A percentile compares a stretch with the other conserved stretches of the same genome.
These are phyloP conservation scores for Zizania palustris DNA, from an alignment of 202 grass and related monocot species.

Conservation along the genomic window DNA sequence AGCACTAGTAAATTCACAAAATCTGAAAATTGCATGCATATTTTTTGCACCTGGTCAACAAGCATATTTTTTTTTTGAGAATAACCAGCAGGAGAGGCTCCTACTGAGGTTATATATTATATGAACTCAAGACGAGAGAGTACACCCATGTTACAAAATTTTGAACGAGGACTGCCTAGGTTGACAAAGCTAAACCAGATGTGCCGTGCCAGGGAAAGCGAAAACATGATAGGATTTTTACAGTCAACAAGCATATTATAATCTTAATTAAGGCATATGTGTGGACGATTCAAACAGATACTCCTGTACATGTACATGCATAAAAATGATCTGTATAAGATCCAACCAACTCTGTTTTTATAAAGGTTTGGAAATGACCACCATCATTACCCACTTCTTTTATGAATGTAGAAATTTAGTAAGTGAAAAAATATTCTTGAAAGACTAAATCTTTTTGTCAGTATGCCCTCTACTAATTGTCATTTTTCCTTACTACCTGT, in stretches of 20 bases:
- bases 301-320: neutral
- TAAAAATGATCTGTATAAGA: neutral
- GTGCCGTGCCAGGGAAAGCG: too few relatives aligned
- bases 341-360: neutral
- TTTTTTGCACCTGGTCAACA: neutral
- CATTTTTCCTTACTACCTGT: constrained; percentile 10
- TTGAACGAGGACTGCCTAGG: too few relatives aligned
- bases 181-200: too few relatives aligned
- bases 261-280: neutral
- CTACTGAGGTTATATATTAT: too few relatives aligned
- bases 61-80: too few relatives aligned
- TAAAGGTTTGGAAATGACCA: neutral
- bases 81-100: too few relatives aligned
- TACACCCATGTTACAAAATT: too few relatives aligned
- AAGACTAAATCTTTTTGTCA: neutral
- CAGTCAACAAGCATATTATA: neutral
- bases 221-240: too few relatives aligned
- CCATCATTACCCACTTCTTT: neutral
- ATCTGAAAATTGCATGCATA: neutral
- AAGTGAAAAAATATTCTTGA: neutral
- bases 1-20: too few relatives aligned
- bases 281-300: neutral
- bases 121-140: too few relatives aligned
- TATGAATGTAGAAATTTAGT: constrained; percentile 1
- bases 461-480: neutral